Base-by-base conservation (phyloP, 768 basidiomycete genomes). In the Coprinopsis sp. region DNA sequence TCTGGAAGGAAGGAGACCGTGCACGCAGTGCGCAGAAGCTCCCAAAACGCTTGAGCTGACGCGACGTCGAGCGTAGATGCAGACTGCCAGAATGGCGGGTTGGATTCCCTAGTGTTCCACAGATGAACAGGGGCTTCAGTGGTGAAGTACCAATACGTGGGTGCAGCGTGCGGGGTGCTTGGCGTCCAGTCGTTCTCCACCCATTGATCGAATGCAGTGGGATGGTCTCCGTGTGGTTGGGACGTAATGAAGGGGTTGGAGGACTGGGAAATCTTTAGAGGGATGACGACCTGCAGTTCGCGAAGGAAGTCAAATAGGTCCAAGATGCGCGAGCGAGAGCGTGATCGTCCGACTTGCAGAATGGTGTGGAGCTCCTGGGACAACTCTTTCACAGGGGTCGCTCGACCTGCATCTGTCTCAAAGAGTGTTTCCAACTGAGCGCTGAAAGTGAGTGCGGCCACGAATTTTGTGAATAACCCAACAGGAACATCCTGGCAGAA, bases 401-500 rank as follows among this genome's bases (percentile, higher is more conserved):
- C 61, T 10, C 67, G 63, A 3, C 79, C 80, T 22, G 69, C 66
- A 1, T 73, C 71, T 2, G 72, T 72, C 1, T 61, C 58, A 41
- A 91, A 64, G 21, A 78, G 72, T 4, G 65, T 54, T 14, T 70
- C 67, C 12, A 93, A 70, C 10, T 79, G 78, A 13, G 84, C 78
- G 48, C 74, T 73, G 47, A 82, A 71, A 6, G 64, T 58, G n/a
- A 77, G 58, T 8, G 78, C 68, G 13, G 84, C 73, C 12, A 91
- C 72, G 13, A 87, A 56, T 2, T 81, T 70, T 49, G 81, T 84
- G 59, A 82, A 88, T 1, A 78, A 64, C n/a, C 68, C 70, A 19
- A 91, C 60, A 0, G 88, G 74, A 29, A 90, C 61, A 44, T 88
- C 84, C 40, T 77, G 68, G 52, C 72, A 74, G 49, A 86, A 82